Evolutionary conservation across 139 green algal species (phyloP), one percentile per base, ranked within the genome.

Genomic region (Picochlorum sp.): DNA sequence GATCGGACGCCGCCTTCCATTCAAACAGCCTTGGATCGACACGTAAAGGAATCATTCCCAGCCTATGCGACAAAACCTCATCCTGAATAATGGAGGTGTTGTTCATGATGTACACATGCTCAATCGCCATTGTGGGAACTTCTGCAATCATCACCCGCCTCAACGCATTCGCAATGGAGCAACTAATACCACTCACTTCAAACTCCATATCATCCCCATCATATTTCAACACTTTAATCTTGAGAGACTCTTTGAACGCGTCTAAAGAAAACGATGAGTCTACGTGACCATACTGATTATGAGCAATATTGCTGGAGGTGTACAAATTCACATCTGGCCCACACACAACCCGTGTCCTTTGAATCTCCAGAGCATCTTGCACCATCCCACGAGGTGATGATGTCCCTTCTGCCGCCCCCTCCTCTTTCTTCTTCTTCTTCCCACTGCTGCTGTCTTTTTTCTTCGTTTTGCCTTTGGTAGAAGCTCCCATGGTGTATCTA

Each of bases 81-180:
- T 95, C 86, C 77, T 87, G 75, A 14, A 98, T 90, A 57, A 98
- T 86, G 16, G 78, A 91, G 2, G 93, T 98, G 80, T 98, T 98
- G 85, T 99, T 88, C 16, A 94, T 60, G 16, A 97, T 81, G 74
- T 92, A 99, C 11, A 99, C 92, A 67, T 98, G 91, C 81, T 98
- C 92, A 23, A 98, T 95, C 1, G 93, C 93, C 71, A 99, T 86
- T 0, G 92, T 98, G 5, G 94, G 93, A 21, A 97, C 81, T 70
- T 99, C 92, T 1, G 87, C 72, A 16, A 97, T 95, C 26, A 98
- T 84, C 60, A 98, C 96, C 13, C 94, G 78, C 2, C 91, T 79
- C 50, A 98, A 76, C 4, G 93, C 85, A 69, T 99, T 99, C 49
- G 86, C 93, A 45, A 99, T 31, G 44, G 71, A 65, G 30, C 66